Conservation (phyloP, 1,284 basidiomycete genomes). For the Cryptococcus hybrid region DNA sequence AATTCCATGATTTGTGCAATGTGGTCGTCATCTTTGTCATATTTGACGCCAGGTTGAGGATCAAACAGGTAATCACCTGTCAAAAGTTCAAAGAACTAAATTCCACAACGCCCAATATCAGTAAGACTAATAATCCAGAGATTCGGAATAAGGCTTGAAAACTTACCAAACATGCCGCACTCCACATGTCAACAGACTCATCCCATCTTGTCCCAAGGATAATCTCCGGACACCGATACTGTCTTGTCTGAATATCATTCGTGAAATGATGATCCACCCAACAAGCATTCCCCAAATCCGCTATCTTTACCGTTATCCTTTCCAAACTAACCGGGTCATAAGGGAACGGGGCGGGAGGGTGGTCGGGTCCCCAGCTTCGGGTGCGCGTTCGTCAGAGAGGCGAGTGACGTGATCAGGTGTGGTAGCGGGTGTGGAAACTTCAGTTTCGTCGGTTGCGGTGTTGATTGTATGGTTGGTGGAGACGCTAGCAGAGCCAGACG, state of each 20-base stretch:
- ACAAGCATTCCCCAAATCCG: conserved; percentile 84
- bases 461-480: conserved; percentile 46
- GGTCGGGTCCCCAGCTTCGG: conserved; percentile 56
- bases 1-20: conserved; percentile 98
- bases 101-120: no score
- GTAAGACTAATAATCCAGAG: no score
- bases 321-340: conserved; percentile 63
- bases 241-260: conserved; percentile 73
- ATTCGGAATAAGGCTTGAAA: background rate
- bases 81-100: conserved; percentile 82
- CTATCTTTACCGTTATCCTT: conserved; percentile 97
- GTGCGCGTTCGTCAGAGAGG: conserved; percentile 43
- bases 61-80: conserved; percentile 92
- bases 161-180: conserved; percentile 85
- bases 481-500: conserved; percentile 24
- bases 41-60: conserved; percentile 58
- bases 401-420: conserved; percentile 32
- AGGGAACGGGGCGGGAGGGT: conserved; percentile 56
- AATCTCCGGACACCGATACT: conserved; percentile 96
- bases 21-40: conserved; percentile 94
- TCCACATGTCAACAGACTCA: conserved; percentile 93
- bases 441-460: conserved; percentile 51
- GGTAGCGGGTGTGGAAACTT: conserved; percentile 39
- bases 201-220: conserved; percentile 93
- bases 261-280: conserved; percentile 56